Conservation (phyloP, 2,329 filamentous ascomycete species). For the Pleoardoris graminearum region DNA sequence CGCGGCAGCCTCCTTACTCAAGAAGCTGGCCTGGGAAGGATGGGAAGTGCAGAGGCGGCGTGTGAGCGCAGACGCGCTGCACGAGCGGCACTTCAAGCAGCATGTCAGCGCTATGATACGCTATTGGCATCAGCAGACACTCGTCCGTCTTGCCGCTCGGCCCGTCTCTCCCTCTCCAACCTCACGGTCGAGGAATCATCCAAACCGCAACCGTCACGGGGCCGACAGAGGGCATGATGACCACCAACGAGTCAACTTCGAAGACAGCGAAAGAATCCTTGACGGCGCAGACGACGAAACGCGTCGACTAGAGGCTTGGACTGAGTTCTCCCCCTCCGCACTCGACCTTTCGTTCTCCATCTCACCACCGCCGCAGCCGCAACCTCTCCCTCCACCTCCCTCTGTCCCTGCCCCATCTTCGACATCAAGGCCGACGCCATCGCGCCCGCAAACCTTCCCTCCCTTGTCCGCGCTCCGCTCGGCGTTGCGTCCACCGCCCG, state of each 20-base stretch:
- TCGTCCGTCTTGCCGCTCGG: background rate
- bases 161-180: background rate
- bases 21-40: constrained; percentile 60
- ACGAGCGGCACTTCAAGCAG: constrained; percentile 51
- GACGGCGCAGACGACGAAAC: constrained; percentile 32
- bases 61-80: constrained; percentile 58
- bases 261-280: background rate
- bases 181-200: background rate
- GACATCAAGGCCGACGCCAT: background rate
- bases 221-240: background rate
- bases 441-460: constrained; percentile 20
- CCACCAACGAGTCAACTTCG: background rate
- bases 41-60: constrained; percentile 58
- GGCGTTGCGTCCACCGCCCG: constrained; percentile 19
- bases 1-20: constrained; percentile 53
- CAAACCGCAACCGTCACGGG: background rate
- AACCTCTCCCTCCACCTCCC: constrained; percentile 11
- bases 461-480: constrained; percentile 15
- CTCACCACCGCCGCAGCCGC: constrained; percentile 21
- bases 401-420: constrained; percentile 10
- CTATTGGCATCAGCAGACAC: background rate
- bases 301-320: constrained; percentile 43
- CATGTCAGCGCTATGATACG: background rate
- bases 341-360: constrained; percentile 38
- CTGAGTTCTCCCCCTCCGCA: constrained; percentile 42